Evolutionary conservation across 2,329 filamentous ascomycete genomes (phyloP).

Genomic region (Metarhizium anisopliae): DNA sequence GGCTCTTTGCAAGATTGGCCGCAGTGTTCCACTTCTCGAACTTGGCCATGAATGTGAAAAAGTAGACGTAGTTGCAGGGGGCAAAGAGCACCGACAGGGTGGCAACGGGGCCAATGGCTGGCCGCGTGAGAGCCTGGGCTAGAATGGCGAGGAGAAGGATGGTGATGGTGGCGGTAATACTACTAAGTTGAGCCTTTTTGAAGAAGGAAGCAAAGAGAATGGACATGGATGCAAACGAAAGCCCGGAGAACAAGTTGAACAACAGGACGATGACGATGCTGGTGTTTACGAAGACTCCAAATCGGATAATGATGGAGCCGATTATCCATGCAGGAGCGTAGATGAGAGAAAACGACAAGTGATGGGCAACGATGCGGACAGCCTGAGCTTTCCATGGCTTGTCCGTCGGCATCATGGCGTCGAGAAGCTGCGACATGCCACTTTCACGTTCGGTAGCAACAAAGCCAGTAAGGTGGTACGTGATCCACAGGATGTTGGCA

Average conservation of each 20-base stretch:
- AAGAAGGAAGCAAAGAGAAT: conserved; percentile 79
- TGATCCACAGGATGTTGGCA: conserved; percentile 69
- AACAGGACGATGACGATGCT: conserved; percentile 58
- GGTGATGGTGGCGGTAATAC: conserved; percentile 66
- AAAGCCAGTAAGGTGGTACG: conserved; percentile 79
- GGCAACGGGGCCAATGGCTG: conserved; percentile 54
- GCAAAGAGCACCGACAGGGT: conserved; percentile 71
- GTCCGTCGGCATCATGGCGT: conserved; percentile 80
- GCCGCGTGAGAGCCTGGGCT: conserved; percentile 62
- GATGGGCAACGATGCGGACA: conserved; percentile 68
- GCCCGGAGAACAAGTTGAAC: conserved; percentile 67
- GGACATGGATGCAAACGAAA: conserved; percentile 71
- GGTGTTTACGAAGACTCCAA: conserved; percentile 57
- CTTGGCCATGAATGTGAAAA: conserved; percentile 65
- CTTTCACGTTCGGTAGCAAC: conserved; percentile 78
- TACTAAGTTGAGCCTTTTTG: conserved; percentile 77
- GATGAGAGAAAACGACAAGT: conserved; percentile 69
- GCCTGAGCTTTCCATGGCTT: conserved; percentile 68
- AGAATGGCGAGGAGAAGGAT: conserved; percentile 72
- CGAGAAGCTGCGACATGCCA: conserved; percentile 80
- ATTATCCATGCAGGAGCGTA: conserved; percentile 80
- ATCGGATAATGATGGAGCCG: conserved; percentile 55
- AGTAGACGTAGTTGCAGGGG: conserved; percentile 82
- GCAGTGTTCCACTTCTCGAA: conserved; percentile 57
- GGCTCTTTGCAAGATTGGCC: conserved; percentile 51